Percentiles rank a stretch among this genome's conserved stretches.
phyloP scores from a whole-genome alignment of 2,329 filamentous ascomycete genomes.

The Colletotrichum destructivum region DNA sequence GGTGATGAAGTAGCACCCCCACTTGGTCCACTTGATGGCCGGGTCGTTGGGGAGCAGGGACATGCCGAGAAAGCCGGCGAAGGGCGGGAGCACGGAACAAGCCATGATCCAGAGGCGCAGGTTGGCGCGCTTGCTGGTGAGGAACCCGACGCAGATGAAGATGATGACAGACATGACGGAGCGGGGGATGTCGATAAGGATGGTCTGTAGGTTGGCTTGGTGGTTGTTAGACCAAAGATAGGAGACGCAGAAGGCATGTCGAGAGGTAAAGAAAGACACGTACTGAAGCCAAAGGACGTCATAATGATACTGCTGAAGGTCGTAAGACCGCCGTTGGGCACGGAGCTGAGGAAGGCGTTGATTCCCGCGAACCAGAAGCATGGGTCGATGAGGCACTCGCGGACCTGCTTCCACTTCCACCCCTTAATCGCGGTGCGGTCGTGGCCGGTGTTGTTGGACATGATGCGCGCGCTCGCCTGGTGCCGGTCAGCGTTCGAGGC shows the following conservation, averaged over 20 bases:
- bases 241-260: too few relatives aligned
- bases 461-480: slow-evolving; percentile 51
- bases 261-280: slow-evolving; percentile 19
- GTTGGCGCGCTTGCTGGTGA: slow-evolving; percentile 52
- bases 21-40: slow-evolving; percentile 55
- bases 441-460: slow-evolving; percentile 55
- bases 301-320: slow-evolving; percentile 54
- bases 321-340: slow-evolving; percentile 55
- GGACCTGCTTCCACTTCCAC: slow-evolving; percentile 56
- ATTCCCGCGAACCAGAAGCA: slow-evolving; percentile 56
- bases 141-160: slow-evolving; percentile 53
- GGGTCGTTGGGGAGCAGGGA: slow-evolving; percentile 52
- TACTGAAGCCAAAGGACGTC: slow-evolving; percentile 54
- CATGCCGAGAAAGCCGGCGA: slow-evolving; percentile 55
- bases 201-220: slow-evolving; percentile 53
- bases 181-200: slow-evolving; percentile 54
- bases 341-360: slow-evolving; percentile 55
- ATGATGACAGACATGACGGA: slow-evolving; percentile 53
- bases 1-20: slow-evolving; percentile 55
- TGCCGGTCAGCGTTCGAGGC: neutral
- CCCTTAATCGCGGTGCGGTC: slow-evolving; percentile 54
- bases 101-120: slow-evolving; percentile 57
- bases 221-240: slow-evolving; percentile 1
- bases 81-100: slow-evolving; percentile 52
- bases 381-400: slow-evolving; percentile 54